Conservation (phyloP, 306 rosid genomes). For the Sophora flavescens region DNA sequence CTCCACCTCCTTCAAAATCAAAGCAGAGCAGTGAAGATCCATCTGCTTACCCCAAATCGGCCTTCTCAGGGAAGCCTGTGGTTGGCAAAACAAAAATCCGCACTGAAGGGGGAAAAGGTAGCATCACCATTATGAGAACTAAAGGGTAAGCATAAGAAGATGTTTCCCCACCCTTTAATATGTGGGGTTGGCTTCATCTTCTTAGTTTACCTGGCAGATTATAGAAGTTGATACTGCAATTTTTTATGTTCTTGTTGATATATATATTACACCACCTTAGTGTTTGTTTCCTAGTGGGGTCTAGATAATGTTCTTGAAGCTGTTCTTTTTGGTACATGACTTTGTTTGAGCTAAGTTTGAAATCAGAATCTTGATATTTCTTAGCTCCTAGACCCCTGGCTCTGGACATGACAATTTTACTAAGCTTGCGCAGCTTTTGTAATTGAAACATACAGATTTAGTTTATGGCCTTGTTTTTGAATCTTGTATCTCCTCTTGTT, state of each 20-base stretch:
- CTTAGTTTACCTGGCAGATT: constrained; percentile 31
- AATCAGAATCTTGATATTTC: constrained; percentile 44
- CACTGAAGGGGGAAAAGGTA: constrained; percentile 96
- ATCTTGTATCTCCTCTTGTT: background rate
- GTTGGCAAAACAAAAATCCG: constrained; percentile 94
- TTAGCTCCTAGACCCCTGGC: constrained; percentile 38
- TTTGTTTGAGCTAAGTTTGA: constrained; percentile 37
- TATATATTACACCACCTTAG: constrained; percentile 53
- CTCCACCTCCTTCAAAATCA: constrained; percentile 73
- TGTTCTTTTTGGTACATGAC: constrained; percentile 38
- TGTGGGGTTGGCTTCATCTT: constrained; percentile 45
- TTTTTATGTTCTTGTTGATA: constrained; percentile 36
- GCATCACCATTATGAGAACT: constrained; percentile 98
- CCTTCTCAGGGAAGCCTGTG: constrained; percentile 98
- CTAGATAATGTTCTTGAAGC: constrained; percentile 33
- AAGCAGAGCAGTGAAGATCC: constrained; percentile 68
- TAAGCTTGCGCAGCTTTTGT: constrained; percentile 51
- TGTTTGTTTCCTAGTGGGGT: constrained; percentile 44
- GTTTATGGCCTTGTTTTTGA: constrained; percentile 30
- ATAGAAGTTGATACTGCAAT: constrained; percentile 50
- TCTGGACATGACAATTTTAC: constrained; percentile 36
- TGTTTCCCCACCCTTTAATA: constrained; percentile 33
- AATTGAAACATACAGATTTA: constrained; percentile 42
- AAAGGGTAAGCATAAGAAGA: constrained; percentile 66
- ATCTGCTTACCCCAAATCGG: constrained; percentile 78